Conservation (phyloP, 768 basidiomycete species). For the Russula emetica region DNA sequence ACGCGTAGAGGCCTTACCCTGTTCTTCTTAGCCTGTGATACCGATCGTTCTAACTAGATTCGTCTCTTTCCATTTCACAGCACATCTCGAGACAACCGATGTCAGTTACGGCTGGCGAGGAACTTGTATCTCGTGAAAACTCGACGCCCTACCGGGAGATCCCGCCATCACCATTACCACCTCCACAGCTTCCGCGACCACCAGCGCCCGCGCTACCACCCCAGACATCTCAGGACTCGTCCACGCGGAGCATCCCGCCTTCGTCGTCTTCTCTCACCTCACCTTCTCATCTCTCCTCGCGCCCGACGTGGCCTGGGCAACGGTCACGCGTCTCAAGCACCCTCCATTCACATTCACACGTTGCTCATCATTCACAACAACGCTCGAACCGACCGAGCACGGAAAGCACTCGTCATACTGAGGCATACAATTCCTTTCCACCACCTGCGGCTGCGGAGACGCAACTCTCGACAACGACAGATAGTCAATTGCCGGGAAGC, state of each 20-base stretch:
- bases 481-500: neutral
- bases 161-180: neutral
- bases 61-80: constrained; percentile 1
- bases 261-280: constrained; percentile 16
- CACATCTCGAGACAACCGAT: neutral
- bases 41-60: neutral
- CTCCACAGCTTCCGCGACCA: neutral
- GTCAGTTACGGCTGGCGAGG: neutral
- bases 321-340: constrained; percentile 13
- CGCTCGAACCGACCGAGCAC: neutral
- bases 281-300: neutral
- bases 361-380: neutral
- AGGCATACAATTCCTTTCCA: neutral
- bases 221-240: constrained; percentile 13
- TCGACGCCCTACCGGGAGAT: neutral
- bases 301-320: constrained; percentile 3
- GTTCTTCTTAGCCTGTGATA: neutral
- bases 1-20: neutral
- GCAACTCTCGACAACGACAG: neutral
- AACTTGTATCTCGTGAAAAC: neutral
- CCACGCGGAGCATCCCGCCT: constrained; percentile 21
- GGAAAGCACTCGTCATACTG: neutral
- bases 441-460: neutral
- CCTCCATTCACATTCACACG: constrained; percentile 2
- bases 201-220: constrained; percentile 1